Percentiles rank a stretch among this genome's conserved stretches.
Conservation (phyloP, 352 stramenopile genomes). For the Pseudoperonospora humuli region DNA sequence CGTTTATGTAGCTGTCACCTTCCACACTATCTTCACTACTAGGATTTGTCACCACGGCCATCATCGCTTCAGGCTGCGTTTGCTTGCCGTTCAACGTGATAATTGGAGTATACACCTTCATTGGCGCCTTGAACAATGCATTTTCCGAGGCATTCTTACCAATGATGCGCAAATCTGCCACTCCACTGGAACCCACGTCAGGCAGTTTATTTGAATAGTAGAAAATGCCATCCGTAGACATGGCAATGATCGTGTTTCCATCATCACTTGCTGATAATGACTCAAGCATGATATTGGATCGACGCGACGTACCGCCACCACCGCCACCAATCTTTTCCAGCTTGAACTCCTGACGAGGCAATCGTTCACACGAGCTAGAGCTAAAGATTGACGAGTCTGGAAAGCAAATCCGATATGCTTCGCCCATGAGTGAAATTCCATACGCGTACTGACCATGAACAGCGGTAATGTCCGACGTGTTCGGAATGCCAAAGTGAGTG, state of each 20-base stretch:
- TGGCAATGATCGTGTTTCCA: slow-evolving; percentile 42
- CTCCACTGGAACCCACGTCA: slow-evolving; percentile 16
- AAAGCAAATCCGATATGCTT: slow-evolving; percentile 56
- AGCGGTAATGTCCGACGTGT: slow-evolving; percentile 48
- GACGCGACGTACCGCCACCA: slow-evolving; percentile 53
- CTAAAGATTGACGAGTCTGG: slow-evolving; percentile 21
- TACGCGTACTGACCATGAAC: slow-evolving; percentile 62
- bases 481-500: slow-evolving; percentile 46
- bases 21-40: slow-evolving; percentile 53
- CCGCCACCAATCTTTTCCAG: slow-evolving; percentile 55
- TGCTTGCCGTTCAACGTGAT: slow-evolving; percentile 7
- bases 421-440: slow-evolving; percentile 53
- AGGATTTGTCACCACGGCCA: slow-evolving; percentile 66
- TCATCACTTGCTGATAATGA: slow-evolving; percentile 61
- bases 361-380: slow-evolving; percentile 9
- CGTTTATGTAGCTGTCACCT: slow-evolving; percentile 51
- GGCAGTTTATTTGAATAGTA: slow-evolving; percentile 57
- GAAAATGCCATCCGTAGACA: slow-evolving; percentile 65
- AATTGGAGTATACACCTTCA: slow-evolving; percentile 60
- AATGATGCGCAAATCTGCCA: slow-evolving; percentile 41
- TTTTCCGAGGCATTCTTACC: slow-evolving; percentile 63
- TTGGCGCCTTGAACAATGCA: slow-evolving; percentile 51
- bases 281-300: slow-evolving; percentile 62
- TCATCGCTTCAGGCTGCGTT: slow-evolving; percentile 37
- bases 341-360: slow-evolving; percentile 47